Base-by-base conservation (phyloP, 192 early-diverging fungal species). In the Podila epigama region DNA sequence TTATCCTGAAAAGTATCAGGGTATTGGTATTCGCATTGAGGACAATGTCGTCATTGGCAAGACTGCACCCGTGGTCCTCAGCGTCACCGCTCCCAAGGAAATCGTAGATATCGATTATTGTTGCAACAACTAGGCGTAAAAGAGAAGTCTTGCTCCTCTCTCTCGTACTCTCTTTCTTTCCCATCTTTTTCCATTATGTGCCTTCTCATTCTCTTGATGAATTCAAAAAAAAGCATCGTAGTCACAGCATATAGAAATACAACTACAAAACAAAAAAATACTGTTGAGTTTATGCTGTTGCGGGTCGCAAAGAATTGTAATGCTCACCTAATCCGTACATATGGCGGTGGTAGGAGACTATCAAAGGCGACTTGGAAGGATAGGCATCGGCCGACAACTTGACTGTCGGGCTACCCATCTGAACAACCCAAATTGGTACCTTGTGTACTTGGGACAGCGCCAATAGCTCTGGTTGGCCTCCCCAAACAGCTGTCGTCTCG, bases 1-100 rank as follows among this genome's bases (percentile, higher is more conserved):
- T 13, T 99, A 92, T 79, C 94, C 95, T 8, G 83, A 84, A 61
- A 82, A 91, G 53, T 95, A 90, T 73, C 92, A 93, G 15, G 93
- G 94, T 0, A 93, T 96, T 50, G 97, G 95, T 25, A 92, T 99
- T 44, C 89, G 97, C 39, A 97, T 99, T 41, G 97, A 99, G 68
- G 97, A 99, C 73, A 93, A 99, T 81, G 88, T 99, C 5, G 89
- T 90, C 11, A 87, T 99, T 72, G 92, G 92, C 3, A 81, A 86
- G 60, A 79, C 82, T 4, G 87, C 84, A 7, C 88, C 92, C 11
- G 80, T 87, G 44, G 88, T 96, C 12, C 82, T 97, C 28, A 94
- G 87, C 28, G 83, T 82, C 4, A 85, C 81, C 16, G 89, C 92
- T 5, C 97, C 95, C 35, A 97, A 96, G 81, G 91, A 95, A 58